These are phyloP conservation scores for Suillus lakei DNA, from an alignment of 768 basidiomycete genomes.

Conservation along the genomic window DNA sequence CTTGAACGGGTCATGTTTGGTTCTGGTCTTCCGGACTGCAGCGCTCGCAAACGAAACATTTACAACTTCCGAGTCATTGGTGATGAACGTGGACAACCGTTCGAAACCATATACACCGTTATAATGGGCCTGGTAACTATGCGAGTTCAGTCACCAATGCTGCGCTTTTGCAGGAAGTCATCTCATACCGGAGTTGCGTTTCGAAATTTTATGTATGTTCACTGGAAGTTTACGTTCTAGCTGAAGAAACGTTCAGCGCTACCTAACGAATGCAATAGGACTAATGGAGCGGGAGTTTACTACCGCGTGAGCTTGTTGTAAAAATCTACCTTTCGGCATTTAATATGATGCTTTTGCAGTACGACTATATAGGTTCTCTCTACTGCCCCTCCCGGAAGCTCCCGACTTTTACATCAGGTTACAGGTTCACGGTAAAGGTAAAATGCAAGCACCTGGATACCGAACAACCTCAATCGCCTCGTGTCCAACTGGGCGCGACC, in stretches of 20 bases:
- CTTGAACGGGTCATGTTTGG: background rate
- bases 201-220: background rate
- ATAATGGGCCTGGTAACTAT: background rate
- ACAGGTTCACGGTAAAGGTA: background rate
- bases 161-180: background rate
- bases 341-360: background rate
- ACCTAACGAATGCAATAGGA: background rate
- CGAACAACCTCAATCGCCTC: conserved; percentile 52
- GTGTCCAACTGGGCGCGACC: conserved; percentile 64
- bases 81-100: background rate
- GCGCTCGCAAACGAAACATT: background rate
- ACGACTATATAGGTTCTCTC: background rate
- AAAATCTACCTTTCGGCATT: background rate
- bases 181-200: too few species aligned
- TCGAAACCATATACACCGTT: background rate
- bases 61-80: background rate
- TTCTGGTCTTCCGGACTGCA: background rate
- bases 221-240: background rate
- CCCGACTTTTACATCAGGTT: background rate
- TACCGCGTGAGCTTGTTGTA: background rate
- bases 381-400: background rate
- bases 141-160: background rate
- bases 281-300: background rate
- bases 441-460: conserved; percentile 49
- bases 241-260: background rate